Conservation (phyloP, 129 eudicot species). For the Lactuca sativa region DNA sequence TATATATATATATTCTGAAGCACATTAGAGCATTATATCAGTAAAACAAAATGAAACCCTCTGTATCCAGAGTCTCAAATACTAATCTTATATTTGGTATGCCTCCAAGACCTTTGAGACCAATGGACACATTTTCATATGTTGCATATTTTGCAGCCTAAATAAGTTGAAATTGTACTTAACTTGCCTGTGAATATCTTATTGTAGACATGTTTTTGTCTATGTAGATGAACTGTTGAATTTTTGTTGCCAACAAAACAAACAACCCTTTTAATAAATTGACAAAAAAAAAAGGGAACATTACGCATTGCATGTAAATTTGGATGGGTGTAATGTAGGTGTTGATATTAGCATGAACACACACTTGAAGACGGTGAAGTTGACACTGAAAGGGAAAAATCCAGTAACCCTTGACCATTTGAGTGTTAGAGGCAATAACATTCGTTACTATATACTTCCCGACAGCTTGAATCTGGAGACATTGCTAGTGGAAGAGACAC, state of each 20-base stretch:
- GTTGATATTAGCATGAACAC: slow-evolving; percentile 91
- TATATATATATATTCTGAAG: background rate
- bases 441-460: slow-evolving; percentile 79
- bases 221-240: background rate
- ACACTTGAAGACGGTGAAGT: slow-evolving; percentile 78
- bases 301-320: too few species aligned
- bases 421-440: slow-evolving; percentile 80
- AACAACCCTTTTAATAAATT: too few species aligned
- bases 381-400: slow-evolving; percentile 76
- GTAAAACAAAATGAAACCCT: background rate
- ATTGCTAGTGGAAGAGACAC: slow-evolving; percentile 76
- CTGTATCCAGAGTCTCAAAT: background rate
- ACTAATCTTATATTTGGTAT: background rate
- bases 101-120: background rate
- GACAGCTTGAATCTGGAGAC: slow-evolving; percentile 83
- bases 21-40: background rate
- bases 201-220: background rate
- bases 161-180: background rate
- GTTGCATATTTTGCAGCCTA: background rate
- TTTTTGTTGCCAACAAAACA: background rate
- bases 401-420: slow-evolving; percentile 77
- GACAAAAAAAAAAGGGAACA: too few species aligned
- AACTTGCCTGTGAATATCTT: background rate
- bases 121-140: background rate
- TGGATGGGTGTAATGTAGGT: slow-evolving; percentile 32